Evolutionary conservation across 345 rosid genomes (phyloP).

Genomic region (Sisymbrium altissimum): DNA sequence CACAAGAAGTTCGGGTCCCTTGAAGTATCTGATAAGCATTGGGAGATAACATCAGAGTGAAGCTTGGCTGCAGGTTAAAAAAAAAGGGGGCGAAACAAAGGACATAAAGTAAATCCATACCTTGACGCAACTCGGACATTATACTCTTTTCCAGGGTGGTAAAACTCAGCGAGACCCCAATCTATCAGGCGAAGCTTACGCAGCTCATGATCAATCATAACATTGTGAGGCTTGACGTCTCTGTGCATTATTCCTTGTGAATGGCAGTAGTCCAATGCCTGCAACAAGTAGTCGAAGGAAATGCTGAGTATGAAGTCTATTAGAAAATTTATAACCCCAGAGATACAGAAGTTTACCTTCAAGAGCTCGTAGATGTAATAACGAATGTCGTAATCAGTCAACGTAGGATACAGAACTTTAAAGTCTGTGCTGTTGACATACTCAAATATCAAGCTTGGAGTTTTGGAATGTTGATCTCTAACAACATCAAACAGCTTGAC

Average conservation of each 20-base stretch:
- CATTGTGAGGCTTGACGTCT: conserved; percentile 87
- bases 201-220: conserved; percentile 85
- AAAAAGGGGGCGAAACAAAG: neutral
- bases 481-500: conserved; percentile 74
- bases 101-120: conserved; percentile 27
- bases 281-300: conserved; percentile 18
- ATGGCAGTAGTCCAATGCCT: conserved; percentile 84
- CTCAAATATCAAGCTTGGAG: conserved; percentile 80
- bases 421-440: conserved; percentile 83
- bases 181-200: conserved; percentile 82
- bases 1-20: conserved; percentile 95
- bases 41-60: neutral
- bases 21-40: conserved; percentile 57
- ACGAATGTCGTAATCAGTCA: conserved; percentile 87
- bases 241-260: conserved; percentile 91
- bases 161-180: conserved; percentile 91
- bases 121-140: conserved; percentile 89
- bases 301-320: neutral
- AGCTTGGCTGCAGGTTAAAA: neutral
- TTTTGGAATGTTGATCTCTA: conserved; percentile 81
- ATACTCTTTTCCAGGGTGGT: conserved; percentile 80
- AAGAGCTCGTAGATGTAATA: conserved; percentile 82
- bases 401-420: conserved; percentile 74
- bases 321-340: neutral
- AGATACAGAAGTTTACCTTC: conserved; percentile 42